Evolutionary conservation across 2,329 filamentous ascomycete species (phyloP).

Genomic region (Neonectria coccinea): DNA sequence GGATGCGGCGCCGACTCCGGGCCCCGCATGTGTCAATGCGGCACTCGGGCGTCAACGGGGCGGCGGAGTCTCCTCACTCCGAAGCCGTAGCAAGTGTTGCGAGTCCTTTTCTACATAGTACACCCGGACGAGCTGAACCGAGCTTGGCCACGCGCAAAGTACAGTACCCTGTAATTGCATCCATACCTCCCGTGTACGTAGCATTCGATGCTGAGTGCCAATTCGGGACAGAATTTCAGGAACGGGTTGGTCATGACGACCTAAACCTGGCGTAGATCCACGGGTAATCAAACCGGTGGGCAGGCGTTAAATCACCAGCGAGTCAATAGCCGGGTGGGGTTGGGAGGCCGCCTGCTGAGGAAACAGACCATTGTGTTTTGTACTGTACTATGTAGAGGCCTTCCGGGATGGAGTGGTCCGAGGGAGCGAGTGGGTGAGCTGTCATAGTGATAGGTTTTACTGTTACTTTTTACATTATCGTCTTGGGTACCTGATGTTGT

Average conservation of each 20-base stretch:
- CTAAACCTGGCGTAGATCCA: conserved; percentile 26
- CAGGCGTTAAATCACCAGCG: conserved; percentile 14
- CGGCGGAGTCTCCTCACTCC: not conserved
- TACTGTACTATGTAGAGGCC: not conserved
- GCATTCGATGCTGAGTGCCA: not conserved
- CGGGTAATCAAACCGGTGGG: conserved; percentile 23
- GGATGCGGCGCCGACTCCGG: not conserved
- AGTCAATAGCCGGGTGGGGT: conserved; percentile 24
- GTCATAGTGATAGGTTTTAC: not conserved
- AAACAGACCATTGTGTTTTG: not conserved
- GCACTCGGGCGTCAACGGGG: not conserved
- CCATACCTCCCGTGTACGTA: too few species aligned
- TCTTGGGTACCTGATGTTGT: not conserved
- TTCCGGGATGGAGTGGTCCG: not conserved
- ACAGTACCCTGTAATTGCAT: not conserved
- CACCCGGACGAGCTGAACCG: not conserved
- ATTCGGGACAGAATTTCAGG: conserved; percentile 13
- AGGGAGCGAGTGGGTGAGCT: not conserved
- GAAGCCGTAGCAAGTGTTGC: not conserved
- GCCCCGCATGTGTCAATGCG: not conserved
- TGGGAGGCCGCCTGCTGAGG: conserved; percentile 9
- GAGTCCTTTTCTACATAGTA: not conserved
- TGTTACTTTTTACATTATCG: not conserved
- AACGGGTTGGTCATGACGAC: conserved; percentile 7
- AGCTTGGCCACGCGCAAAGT: not conserved